Percentiles rank a stretch among this genome's conserved stretches.
These are phyloP conservation scores for Entelexis sorbosivorans DNA, from an alignment of 1,139 yeast species.

Conservation along the genomic window DNA sequence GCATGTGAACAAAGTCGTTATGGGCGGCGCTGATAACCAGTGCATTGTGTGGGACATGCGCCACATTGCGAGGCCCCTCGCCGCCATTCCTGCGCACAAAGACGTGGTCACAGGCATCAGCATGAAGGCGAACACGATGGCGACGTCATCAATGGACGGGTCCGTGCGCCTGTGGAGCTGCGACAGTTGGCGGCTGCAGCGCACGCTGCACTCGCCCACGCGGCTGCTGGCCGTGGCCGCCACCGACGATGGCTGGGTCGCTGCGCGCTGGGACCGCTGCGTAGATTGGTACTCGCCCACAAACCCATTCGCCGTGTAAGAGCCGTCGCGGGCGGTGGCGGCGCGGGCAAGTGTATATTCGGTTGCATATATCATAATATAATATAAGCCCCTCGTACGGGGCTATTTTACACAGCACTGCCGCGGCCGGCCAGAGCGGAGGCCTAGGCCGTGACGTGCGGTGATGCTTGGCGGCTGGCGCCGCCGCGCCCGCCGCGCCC, in stretches of 20 bases:
- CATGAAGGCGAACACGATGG: conserved; percentile 1
- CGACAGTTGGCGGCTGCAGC: background rate
- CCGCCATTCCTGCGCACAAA: conserved; percentile 65
- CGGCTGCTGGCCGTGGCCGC: conserved; percentile 4
- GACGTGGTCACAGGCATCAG: conserved; percentile 49
- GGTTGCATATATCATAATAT: no score
- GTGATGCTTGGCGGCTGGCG: conserved; percentile 12
- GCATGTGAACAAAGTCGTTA: conserved; percentile 68
- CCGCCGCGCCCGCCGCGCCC: conserved; percentile 20
- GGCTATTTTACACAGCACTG: no score
- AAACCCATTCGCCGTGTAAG: background rate
- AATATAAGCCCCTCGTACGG: no score
- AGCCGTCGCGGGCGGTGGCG: no score
- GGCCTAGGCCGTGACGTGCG: background rate
- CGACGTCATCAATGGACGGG: conserved; percentile 13
- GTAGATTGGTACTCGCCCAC: conserved; percentile 5
- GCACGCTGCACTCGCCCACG: conserved; percentile 2
- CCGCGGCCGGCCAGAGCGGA: no score
- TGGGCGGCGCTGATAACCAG: conserved; percentile 77
- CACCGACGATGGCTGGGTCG: background rate
- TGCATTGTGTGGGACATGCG: conserved; percentile 84
- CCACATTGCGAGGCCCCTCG: conserved; percentile 33
- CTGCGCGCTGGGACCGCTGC: conserved; percentile 16
- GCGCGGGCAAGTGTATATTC: no score
- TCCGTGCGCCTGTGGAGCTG: conserved; percentile 11